Evolutionary conservation across 2,329 filamentous ascomycete species (phyloP), one percentile per base, ranked within the genome.

Genomic region (Penicillium sp.): DNA sequence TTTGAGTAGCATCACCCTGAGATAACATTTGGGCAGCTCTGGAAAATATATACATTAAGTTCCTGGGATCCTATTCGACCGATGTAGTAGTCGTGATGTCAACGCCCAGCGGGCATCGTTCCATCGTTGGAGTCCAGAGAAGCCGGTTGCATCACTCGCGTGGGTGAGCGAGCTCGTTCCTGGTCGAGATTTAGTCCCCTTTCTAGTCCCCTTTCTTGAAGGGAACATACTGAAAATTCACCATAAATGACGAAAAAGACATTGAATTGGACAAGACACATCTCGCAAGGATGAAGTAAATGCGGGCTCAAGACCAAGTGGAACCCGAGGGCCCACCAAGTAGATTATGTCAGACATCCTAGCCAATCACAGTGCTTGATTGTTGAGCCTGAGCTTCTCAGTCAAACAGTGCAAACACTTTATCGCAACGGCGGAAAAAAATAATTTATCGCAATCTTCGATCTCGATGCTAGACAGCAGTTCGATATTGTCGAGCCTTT

Each of bases 361-460:
- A 50, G 29, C n/a, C 38, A 53, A 47, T 51, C 47, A 51, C 14
- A 4, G 3, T 34, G 11, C n/a, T 7, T 9, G 11, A 38, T 38
- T n/a, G 8, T n/a, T 13, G 3, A 48, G 22, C 3, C 14, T 32
- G 29, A 55, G 53, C 45, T 55, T 7, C 3, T 13, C 10, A 1
- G n/a, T 18, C 60, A 64, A 64, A 63, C 54, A 54, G 45, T 60
- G 57, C 59, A 63, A 63, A 63, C 59, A 36, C 38, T 52, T 55
- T 63, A 63, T 63, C 60, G 50, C 50, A 49, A 48, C 54, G 48
- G 40, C 39, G 52, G 59, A 64, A 57, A 60, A 65, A 64, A 64
- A 58, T 58, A 61, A 61, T 65, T 64, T 64, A 65, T 65, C 62
- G 57, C 57, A 54, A 50, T 50, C 51, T 54, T 39, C 36, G 40